These are phyloP conservation scores for Conticribra guillardii DNA, from an alignment of 108 stramenopile genomes.

Conservation along the genomic window DNA sequence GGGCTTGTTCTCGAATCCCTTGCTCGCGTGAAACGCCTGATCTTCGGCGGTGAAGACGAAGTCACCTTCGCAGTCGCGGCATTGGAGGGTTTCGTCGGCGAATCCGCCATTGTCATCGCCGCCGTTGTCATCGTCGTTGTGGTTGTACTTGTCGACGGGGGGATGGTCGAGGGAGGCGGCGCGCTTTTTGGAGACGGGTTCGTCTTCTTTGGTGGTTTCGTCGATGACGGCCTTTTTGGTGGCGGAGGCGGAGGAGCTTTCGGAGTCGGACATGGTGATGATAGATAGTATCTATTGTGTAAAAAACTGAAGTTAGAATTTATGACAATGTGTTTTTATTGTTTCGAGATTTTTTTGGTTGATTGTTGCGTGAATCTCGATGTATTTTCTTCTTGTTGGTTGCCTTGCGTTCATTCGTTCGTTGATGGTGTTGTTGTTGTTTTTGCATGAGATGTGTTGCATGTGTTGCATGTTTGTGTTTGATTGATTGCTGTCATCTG, in stretches of 20 bases:
- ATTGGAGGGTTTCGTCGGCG: conserved; percentile 9
- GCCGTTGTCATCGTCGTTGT: background rate
- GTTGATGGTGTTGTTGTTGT: too few relatives aligned
- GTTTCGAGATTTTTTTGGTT: too few relatives aligned
- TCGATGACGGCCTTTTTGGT: background rate
- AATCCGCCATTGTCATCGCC: background rate
- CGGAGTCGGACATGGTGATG: background rate
- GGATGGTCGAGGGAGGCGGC: background rate
- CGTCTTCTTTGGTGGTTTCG: background rate
- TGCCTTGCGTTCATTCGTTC: too few relatives aligned
- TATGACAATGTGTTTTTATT: too few relatives aligned
- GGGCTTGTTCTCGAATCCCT: conserved; percentile 27
- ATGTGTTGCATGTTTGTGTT: background rate
- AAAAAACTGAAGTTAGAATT: too few relatives aligned
- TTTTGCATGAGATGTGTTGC: background rate
- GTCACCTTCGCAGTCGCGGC: conserved; percentile 14
- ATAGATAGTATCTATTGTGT: background rate
- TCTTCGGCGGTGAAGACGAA: conserved; percentile 24
- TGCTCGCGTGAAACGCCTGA: conserved; percentile 12
- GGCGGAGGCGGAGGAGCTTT: background rate
- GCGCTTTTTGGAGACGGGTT: background rate
- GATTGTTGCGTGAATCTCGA: too few relatives aligned
- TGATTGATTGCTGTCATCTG: background rate
- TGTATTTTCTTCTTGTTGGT: too few relatives aligned
- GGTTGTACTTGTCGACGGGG: background rate